Conservation (phyloP, 169 alveolate species). For the Ichthyophthirius multifiliis region DNA sequence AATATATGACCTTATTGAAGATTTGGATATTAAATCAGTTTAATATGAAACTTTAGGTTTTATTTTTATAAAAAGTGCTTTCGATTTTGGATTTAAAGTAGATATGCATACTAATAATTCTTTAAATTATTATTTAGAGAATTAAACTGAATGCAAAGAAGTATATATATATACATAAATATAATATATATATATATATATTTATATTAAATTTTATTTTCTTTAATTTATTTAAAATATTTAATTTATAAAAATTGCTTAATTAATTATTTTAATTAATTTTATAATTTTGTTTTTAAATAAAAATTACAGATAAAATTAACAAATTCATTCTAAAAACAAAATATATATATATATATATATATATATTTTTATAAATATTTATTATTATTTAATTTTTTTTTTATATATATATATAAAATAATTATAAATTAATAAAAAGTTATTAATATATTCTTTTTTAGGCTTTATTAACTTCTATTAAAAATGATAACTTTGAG, state of each 20-base stretch:
- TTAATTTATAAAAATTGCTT: no score
- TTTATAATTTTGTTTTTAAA: no score
- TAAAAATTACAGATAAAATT: no score
- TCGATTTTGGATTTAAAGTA: background rate
- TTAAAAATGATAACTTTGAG: constrained; percentile 1
- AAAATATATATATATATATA: no score
- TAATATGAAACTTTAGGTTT: constrained; percentile 3
- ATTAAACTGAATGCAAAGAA: background rate
- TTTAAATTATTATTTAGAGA: background rate
- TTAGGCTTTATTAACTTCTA: background rate
- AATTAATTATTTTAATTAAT: no score
- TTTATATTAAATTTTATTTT: background rate
- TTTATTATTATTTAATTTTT: no score
- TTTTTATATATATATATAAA: no score
- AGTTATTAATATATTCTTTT: no score
- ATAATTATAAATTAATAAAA: no score
- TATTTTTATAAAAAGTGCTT: background rate
- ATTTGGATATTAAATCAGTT: background rate
- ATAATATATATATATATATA: background rate
- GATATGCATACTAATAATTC: background rate
- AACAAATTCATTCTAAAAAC: no score
- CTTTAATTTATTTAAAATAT: background rate
- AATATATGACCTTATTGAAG: background rate
- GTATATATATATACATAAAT: background rate
- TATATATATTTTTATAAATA: no score